Evolutionary conservation across 2,329 filamentous ascomycete genomes (phyloP).

Genomic region (Endoconidiophora laricicola): DNA sequence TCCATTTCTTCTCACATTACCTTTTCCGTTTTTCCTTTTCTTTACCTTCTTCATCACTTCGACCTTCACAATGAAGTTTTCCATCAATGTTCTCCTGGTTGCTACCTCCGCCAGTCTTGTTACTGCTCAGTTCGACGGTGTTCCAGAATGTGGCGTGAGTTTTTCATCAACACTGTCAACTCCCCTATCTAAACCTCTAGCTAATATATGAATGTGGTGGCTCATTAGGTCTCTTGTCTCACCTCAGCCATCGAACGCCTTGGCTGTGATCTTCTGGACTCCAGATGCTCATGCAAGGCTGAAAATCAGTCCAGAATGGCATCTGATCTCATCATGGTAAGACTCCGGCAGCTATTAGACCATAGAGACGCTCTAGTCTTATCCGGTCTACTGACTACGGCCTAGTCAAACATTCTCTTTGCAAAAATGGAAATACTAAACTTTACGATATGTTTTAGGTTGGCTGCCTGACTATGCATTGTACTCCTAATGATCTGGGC

Average conservation of each 20-base stretch:
- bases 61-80: constrained; percentile 25
- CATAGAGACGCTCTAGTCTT: too few relatives aligned
- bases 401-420: not conserved
- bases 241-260: constrained; percentile 20
- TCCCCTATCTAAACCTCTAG: not conserved
- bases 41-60: too few relatives aligned
- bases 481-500: constrained; percentile 19
- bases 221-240: constrained; percentile 20
- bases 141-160: constrained; percentile 27
- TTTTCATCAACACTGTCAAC: not conserved
- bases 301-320: constrained; percentile 20
- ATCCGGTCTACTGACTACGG: too few relatives aligned
- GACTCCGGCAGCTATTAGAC: constrained; percentile 13
- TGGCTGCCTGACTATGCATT: constrained; percentile 21
- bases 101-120: constrained; percentile 20
- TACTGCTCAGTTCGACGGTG: constrained; percentile 22
- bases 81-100: constrained; percentile 15
- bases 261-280: constrained; percentile 23
- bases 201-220: not conserved
- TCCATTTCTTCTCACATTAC: too few relatives aligned
- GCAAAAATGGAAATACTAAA: not conserved
- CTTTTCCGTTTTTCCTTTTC: too few relatives aligned
- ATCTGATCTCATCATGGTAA: constrained; percentile 11
- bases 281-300: constrained; percentile 24
- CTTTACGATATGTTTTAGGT: not conserved